Evolutionary conservation across 2,329 filamentous ascomycete genomes (phyloP).

Genomic region (Podosphaera xanthii): DNA sequence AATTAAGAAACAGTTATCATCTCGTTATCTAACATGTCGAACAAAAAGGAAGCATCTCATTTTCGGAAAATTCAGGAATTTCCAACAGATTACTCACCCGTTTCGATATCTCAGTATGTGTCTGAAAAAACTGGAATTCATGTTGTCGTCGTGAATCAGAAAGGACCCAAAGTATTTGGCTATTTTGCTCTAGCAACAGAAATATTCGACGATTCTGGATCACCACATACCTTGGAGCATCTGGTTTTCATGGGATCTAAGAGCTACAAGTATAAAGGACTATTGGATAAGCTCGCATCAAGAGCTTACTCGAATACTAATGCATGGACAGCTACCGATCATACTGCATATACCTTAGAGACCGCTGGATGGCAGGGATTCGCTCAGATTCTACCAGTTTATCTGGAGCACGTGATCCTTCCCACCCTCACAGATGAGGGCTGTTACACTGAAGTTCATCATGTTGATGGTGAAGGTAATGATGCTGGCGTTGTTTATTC

Average conservation of each 20-base stretch:
- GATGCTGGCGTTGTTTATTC: conserved; percentile 96
- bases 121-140: conserved; percentile 88
- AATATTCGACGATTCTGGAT: conserved; percentile 90
- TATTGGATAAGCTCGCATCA: conserved; percentile 82
- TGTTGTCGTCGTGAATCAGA: conserved; percentile 72
- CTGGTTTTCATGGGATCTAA: conserved; percentile 78
- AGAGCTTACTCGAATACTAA: conserved; percentile 87
- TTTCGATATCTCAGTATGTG: conserved; percentile 82
- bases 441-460: conserved; percentile 89
- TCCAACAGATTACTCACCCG: conserved; percentile 71
- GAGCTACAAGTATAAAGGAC: conserved; percentile 81
- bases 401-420: conserved; percentile 79
- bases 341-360: conserved; percentile 88
- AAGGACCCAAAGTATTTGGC: conserved; percentile 84
- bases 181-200: conserved; percentile 93
- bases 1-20: not conserved
- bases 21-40: conserved; percentile 25
- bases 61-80: conserved; percentile 78
- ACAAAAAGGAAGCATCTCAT: conserved; percentile 26
- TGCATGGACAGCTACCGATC: conserved; percentile 90
- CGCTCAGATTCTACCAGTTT: conserved; percentile 78
- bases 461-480: conserved; percentile 78
- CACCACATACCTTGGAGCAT: conserved; percentile 70
- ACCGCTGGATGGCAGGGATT: conserved; percentile 96
- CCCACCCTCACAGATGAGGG: conserved; percentile 82